Evolutionary conservation across 2,329 filamentous ascomycete genomes (phyloP).

Genomic region (Trematosphaeria pertusa): DNA sequence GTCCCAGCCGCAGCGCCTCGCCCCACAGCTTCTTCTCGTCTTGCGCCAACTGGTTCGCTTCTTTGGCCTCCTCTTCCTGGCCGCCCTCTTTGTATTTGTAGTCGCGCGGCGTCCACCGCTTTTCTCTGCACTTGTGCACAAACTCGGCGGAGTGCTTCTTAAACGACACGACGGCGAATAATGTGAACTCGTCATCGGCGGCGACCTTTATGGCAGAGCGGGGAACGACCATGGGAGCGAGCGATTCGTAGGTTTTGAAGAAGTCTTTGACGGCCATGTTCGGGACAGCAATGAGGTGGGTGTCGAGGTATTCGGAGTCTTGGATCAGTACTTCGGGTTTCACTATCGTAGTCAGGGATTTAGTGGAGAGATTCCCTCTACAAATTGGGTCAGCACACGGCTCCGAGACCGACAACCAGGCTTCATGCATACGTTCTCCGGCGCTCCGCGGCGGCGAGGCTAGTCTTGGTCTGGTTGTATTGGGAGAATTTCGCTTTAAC

Average conservation of each 20-base stretch:
- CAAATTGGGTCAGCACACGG: constrained; percentile 1
- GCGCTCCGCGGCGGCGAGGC: constrained; percentile 79
- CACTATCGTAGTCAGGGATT: constrained; percentile 89
- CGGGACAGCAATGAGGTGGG: constrained; percentile 90
- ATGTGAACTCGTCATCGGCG: constrained; percentile 85
- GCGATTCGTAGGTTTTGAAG: constrained; percentile 83
- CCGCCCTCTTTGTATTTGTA: constrained; percentile 93
- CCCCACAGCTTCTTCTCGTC: constrained; percentile 94
- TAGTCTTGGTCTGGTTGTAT: constrained; percentile 90
- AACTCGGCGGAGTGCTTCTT: constrained; percentile 91
- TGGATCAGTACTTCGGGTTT: constrained; percentile 75
- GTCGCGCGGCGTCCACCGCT: constrained; percentile 93
- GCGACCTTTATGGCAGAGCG: constrained; percentile 82
- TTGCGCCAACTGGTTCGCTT: constrained; percentile 79
- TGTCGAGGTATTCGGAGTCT: constrained; percentile 96
- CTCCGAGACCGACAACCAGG: neutral
- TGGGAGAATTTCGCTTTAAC: constrained; percentile 93
- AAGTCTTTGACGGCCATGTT: constrained; percentile 84
- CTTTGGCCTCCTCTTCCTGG: constrained; percentile 84
- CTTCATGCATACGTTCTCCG: constrained; percentile 75
- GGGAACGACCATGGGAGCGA: constrained; percentile 91
- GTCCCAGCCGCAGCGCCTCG: constrained; percentile 83
- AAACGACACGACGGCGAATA: constrained; percentile 90
- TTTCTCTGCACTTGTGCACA: constrained; percentile 87
- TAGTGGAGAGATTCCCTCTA: constrained; percentile 91